Percentiles rank a stretch among this genome's conserved stretches.
phyloP scores from a whole-genome alignment of 2,329 filamentous ascomycete genomes.

The Xylaria multiplex region DNA sequence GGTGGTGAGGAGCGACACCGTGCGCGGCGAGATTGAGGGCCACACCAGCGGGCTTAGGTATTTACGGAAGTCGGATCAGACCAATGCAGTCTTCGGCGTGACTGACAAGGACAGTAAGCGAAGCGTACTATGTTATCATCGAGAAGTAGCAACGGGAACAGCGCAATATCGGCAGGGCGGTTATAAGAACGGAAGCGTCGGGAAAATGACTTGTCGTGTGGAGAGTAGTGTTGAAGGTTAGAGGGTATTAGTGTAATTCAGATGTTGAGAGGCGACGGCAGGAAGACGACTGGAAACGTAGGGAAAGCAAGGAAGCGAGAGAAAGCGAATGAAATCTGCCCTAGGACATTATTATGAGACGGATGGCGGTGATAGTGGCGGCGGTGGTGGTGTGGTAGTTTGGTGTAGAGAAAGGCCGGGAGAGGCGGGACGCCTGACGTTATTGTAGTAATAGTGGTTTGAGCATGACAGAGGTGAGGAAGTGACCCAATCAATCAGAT shows the following conservation, averaged over 20 bases:
- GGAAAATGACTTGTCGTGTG: conserved; percentile 8
- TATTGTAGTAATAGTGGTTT: conserved; percentile 4
- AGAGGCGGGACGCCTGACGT: conserved; percentile 19
- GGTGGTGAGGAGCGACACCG: conserved; percentile 6
- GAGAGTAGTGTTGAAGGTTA: not conserved
- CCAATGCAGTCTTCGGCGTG: not conserved
- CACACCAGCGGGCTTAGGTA: conserved; percentile 16
- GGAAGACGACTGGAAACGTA: conserved; percentile 13
- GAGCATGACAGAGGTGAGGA: not conserved
- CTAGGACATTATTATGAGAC: conserved; percentile 19
- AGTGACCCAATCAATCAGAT: not conserved
- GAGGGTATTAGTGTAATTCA: not conserved
- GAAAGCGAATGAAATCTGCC: conserved; percentile 34
- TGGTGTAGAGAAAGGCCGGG: conserved; percentile 17
- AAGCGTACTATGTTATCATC: not conserved
- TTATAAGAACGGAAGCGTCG: conserved; percentile 16
- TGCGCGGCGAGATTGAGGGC: conserved; percentile 15
- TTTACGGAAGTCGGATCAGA: not conserved
- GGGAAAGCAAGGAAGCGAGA: conserved; percentile 19
- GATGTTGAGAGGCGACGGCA: conserved; percentile 8
- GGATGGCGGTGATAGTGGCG: not conserved
- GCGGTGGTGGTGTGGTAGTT: not conserved
- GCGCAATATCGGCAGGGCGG: conserved; percentile 10
- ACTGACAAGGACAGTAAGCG: not conserved
- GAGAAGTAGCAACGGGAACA: conserved; percentile 13